These are phyloP conservation scores for Paecilomyces variotii DNA, from an alignment of 2,329 filamentous ascomycete genomes.

Conservation along the genomic window DNA sequence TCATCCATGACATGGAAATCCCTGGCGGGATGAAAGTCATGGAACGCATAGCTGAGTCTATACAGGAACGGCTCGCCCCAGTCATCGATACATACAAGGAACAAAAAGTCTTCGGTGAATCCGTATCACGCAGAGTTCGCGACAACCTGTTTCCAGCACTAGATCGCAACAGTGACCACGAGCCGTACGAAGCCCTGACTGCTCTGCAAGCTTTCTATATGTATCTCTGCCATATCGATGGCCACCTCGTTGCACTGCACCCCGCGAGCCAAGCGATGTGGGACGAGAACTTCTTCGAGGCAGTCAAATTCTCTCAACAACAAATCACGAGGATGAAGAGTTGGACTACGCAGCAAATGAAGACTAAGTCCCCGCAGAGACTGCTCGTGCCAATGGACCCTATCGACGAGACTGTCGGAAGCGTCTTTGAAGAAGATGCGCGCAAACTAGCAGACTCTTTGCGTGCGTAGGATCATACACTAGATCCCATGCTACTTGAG, in stretches of 20 bases:
- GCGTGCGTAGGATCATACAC: too few relatives aligned
- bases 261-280: constrained; percentile 26
- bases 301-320: constrained; percentile 13
- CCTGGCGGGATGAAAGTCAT: constrained; percentile 21
- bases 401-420: constrained; percentile 1
- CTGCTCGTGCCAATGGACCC: constrained; percentile 21
- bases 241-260: constrained; percentile 18
- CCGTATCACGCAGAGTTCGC: constrained; percentile 13
- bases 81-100: constrained; percentile 19
- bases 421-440: constrained; percentile 1
- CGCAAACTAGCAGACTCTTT: neutral
- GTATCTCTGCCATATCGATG: constrained; percentile 24
- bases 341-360: constrained; percentile 27
- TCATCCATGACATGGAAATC: constrained; percentile 20
- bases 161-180: constrained; percentile 4
- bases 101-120: constrained; percentile 13
- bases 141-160: constrained; percentile 18
- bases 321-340: constrained; percentile 20
- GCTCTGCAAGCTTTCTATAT: constrained; percentile 23
- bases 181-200: constrained; percentile 18
- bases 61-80: constrained; percentile 13
- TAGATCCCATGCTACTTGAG: too few relatives aligned
- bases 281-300: constrained; percentile 25
- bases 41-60: constrained; percentile 15
- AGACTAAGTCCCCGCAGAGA: constrained; percentile 25